Percentiles rank a stretch among this genome's conserved stretches.
phyloP scores from a whole-genome alignment of 108 stramenopile genomes.

The Craspedostauros australis region DNA sequence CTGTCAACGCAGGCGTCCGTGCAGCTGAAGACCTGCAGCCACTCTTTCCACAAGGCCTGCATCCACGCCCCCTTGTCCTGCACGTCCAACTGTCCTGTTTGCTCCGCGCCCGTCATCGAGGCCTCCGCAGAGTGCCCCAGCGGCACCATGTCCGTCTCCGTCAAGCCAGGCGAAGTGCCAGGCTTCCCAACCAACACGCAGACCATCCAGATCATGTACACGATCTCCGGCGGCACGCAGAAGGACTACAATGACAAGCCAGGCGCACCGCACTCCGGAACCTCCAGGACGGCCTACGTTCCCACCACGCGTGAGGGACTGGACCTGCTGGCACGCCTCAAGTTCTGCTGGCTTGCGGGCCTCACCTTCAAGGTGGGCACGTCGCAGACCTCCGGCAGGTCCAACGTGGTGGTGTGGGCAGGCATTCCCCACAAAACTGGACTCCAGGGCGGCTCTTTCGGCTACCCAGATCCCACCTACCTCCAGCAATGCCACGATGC shows the following conservation, averaged over 20 bases:
- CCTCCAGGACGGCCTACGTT: background rate
- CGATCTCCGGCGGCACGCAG: background rate
- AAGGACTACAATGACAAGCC: background rate
- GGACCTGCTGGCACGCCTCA: background rate
- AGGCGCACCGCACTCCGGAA: background rate
- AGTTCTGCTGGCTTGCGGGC: constrained; percentile 21
- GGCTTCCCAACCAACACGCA: too few species aligned
- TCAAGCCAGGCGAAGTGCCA: too few species aligned
- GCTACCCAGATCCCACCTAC: constrained; percentile 4
- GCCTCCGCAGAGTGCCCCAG: background rate
- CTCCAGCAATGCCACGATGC: constrained; percentile 4
- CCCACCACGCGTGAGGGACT: background rate
- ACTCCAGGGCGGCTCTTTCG: background rate
- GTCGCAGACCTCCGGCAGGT: constrained; percentile 12
- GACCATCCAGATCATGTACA: background rate
- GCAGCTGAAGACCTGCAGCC: too few species aligned
- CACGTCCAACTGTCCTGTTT: too few species aligned
- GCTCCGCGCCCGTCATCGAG: too few species aligned
- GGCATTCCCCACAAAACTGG: constrained; percentile 32
- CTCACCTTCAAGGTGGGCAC: constrained; percentile 23
- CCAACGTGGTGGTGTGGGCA: constrained; percentile 15
- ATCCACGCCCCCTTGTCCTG: too few species aligned
- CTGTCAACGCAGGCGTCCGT: too few species aligned
- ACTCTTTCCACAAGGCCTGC: constrained; percentile 17
- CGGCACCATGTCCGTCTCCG: background rate